A percentile compares a stretch with the other conserved stretches of the same genome.
These are phyloP conservation scores for Sclerotinia subarctica DNA, from an alignment of 2,329 filamentous ascomycete genomes.

Conservation along the genomic window DNA sequence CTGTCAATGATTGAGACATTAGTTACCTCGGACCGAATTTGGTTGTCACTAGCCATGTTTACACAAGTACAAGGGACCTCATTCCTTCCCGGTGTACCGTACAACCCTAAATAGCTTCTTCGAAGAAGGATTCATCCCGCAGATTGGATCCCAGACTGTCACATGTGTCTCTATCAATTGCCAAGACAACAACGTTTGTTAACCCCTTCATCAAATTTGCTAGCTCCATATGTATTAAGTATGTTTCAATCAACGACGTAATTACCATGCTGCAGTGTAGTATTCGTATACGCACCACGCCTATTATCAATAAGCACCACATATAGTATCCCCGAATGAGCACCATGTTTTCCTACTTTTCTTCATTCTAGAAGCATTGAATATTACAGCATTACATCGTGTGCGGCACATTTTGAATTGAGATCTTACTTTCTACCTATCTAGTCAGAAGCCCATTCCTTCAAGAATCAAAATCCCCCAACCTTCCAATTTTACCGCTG, in stretches of 20 bases:
- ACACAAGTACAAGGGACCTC: constrained; percentile 7
- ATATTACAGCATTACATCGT: constrained; percentile 7
- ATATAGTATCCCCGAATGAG: background rate
- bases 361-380: constrained; percentile 10
- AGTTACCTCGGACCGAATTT: constrained; percentile 20
- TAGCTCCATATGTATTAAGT: background rate
- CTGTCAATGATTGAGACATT: constrained; percentile 13
- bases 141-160: background rate
- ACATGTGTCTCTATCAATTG: constrained; percentile 11
- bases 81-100: constrained; percentile 16
- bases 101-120: constrained; percentile 2
- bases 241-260: constrained; percentile 14
- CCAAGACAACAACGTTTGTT: constrained; percentile 7
- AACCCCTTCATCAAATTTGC: background rate
- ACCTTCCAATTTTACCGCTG: constrained; percentile 3
- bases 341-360: background rate
- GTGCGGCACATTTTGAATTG: constrained; percentile 16
- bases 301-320: constrained; percentile 10
- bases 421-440: constrained; percentile 10
- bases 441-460: background rate
- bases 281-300: constrained; percentile 9
- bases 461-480: background rate
- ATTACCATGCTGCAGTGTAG: constrained; percentile 20
- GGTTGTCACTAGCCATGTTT: background rate
- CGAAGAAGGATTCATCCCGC: background rate